A percentile compares a stretch with the other conserved stretches of the same genome.
Conservation (phyloP, 2,329 filamentous ascomycete species). For the Epichloe baconii region DNA sequence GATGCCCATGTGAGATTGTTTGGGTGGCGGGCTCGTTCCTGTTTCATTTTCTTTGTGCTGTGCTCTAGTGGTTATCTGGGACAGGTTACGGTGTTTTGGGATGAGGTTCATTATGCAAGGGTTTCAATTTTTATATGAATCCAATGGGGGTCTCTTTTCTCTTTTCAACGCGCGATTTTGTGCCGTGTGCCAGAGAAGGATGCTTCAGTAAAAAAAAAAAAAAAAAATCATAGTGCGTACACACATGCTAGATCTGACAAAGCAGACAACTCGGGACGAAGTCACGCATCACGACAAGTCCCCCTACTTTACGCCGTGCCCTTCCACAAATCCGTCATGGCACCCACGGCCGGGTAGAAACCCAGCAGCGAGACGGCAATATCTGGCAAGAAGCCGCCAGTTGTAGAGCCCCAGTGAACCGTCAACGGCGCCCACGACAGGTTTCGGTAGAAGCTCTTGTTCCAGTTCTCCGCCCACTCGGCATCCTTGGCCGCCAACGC, state of each 20-base stretch:
- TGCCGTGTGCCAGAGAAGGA: too few relatives aligned
- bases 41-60: too few relatives aligned
- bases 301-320: conserved; percentile 16
- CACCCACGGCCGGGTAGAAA: conserved; percentile 29
- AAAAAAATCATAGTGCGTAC: neutral
- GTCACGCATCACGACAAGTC: neutral
- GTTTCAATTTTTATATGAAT: too few relatives aligned
- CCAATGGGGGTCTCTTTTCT: too few relatives aligned
- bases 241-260: too few relatives aligned
- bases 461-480: conserved; percentile 40
- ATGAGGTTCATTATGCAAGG: too few relatives aligned
- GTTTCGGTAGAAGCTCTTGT: conserved; percentile 55
- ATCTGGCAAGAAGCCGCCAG: conserved; percentile 41
- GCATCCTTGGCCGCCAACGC: conserved; percentile 19
- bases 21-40: too few relatives aligned
- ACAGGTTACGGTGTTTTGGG: too few relatives aligned
- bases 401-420: conserved; percentile 61
- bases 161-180: too few relatives aligned
- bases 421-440: conserved; percentile 70
- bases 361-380: conserved; percentile 28
- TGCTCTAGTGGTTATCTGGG: too few relatives aligned
- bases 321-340: conserved; percentile 33
- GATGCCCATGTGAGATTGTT: conserved; percentile 47
- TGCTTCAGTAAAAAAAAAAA: neutral
- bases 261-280: neutral